Evolutionary conservation across 2,329 filamentous ascomycete species (phyloP).

Genomic region (Microthyrium microscopicum): DNA sequence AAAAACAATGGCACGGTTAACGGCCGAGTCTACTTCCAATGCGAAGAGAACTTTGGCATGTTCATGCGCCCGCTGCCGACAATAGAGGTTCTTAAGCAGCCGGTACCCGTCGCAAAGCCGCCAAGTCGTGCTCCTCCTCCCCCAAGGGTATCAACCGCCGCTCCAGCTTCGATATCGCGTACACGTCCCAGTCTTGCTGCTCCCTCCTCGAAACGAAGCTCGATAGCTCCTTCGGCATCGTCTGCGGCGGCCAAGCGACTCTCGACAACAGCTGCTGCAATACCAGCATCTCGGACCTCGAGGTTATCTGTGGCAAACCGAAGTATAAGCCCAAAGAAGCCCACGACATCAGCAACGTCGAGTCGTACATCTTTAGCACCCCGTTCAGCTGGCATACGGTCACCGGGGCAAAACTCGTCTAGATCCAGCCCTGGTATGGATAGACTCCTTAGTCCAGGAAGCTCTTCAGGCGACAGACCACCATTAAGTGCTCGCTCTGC

Average conservation of each 20-base stretch:
- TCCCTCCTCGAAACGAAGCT: conserved; percentile 4
- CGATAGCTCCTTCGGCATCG: conserved; percentile 1
- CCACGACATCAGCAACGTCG: background rate
- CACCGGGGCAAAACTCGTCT: background rate
- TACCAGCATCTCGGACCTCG: conserved; percentile 22
- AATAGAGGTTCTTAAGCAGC: conserved; percentile 29
- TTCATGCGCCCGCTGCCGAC: conserved; percentile 65
- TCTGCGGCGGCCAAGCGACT: conserved; percentile 4
- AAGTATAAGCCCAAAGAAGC: conserved; percentile 7
- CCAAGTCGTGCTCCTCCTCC: conserved; percentile 6
- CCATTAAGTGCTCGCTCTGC: background rate
- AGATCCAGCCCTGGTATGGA: conserved; percentile 6
- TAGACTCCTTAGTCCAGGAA: conserved; percentile 6
- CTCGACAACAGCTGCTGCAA: conserved; percentile 16
- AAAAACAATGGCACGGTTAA: conserved; percentile 92
- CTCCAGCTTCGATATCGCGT: conserved; percentile 11
- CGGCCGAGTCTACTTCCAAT: conserved; percentile 79
- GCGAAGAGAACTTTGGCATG: conserved; percentile 55
- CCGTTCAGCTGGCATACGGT: background rate
- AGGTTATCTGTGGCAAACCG: conserved; percentile 1
- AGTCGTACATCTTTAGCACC: background rate
- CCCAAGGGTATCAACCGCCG: conserved; percentile 6
- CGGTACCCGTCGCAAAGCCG: conserved; percentile 33
- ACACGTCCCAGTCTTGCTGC: conserved; percentile 3
- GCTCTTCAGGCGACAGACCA: background rate